These are phyloP conservation scores for Phytopythium mirpurense DNA, from an alignment of 352 stramenopile genomes.

Conservation along the genomic window DNA sequence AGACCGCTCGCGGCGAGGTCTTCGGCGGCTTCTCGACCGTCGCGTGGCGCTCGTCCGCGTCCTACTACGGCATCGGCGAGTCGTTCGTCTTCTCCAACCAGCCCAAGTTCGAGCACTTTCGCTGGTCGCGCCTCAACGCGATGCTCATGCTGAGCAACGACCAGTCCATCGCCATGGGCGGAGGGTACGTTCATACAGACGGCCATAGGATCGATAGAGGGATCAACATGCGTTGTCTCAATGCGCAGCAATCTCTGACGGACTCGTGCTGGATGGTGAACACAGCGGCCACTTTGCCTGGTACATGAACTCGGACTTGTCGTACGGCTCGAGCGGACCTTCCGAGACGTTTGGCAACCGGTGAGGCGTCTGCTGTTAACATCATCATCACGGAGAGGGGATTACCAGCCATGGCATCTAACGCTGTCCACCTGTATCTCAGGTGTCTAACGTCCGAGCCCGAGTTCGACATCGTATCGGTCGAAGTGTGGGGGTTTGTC, in stretches of 20 bases:
- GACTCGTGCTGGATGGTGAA: too few relatives aligned
- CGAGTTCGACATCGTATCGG: conserved; percentile 51
- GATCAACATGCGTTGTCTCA: too few relatives aligned
- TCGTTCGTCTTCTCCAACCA: conserved; percentile 69
- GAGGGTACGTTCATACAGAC: conserved; percentile 54
- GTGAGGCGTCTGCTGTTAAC: conserved; percentile 8
- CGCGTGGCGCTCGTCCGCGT: conserved; percentile 38
- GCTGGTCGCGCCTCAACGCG: conserved; percentile 51
- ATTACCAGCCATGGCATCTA: background rate
- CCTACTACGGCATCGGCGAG: conserved; percentile 70
- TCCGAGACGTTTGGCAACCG: conserved; percentile 64
- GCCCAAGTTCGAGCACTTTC: conserved; percentile 51
- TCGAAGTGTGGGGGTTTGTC: conserved; percentile 70
- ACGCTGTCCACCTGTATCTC: background rate
- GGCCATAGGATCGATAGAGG: too few relatives aligned
- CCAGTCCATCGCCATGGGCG: conserved; percentile 66
- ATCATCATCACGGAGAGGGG: too few relatives aligned
- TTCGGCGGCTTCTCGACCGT: conserved; percentile 57
- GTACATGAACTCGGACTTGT: conserved; percentile 65
- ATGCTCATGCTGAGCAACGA: conserved; percentile 77
- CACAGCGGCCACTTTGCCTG: conserved; percentile 62
- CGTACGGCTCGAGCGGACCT: conserved; percentile 32
- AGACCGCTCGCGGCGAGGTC: conserved; percentile 55
- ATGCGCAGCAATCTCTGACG: too few relatives aligned
- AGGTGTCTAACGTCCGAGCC: conserved; percentile 39